A percentile compares a stretch with the other conserved stretches of the same genome.
These are phyloP conservation scores for Rhodotorula sphaerocarpa DNA, from an alignment of 768 basidiomycete genomes.

Conservation along the genomic window DNA sequence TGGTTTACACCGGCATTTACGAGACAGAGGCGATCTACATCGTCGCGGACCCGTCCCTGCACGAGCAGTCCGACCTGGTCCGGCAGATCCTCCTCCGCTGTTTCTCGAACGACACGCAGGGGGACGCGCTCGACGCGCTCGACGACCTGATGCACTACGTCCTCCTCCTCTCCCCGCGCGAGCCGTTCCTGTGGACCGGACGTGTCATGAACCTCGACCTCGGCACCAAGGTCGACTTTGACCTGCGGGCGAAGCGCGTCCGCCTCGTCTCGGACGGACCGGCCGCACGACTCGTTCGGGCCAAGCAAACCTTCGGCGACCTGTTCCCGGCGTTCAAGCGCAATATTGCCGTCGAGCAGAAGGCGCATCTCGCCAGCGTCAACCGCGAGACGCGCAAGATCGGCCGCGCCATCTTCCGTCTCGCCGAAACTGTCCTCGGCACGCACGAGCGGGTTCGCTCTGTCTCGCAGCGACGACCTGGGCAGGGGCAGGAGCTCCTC, in stretches of 20 bases:
- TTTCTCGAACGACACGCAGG: conserved; percentile 50
- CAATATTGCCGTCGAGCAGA: conserved; percentile 57
- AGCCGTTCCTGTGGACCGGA: conserved; percentile 85
- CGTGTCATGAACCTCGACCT: conserved; percentile 69
- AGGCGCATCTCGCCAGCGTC: conserved; percentile 82
- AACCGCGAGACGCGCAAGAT: conserved; percentile 86
- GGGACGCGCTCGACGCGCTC: conserved; percentile 21
- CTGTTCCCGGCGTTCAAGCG: conserved; percentile 48
- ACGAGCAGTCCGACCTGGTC: conserved; percentile 66
- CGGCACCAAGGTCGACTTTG: conserved; percentile 62
- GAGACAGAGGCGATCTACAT: conserved; percentile 90
- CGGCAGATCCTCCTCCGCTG: conserved; percentile 73
- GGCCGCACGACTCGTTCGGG: conserved; percentile 60
- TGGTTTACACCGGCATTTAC: conserved; percentile 79
- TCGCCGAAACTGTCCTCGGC: conserved; percentile 86
- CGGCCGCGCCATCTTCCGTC: conserved; percentile 72
- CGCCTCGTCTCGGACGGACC: conserved; percentile 86
- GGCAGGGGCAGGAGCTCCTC: conserved; percentile 73
- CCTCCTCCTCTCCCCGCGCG: conserved; percentile 73
- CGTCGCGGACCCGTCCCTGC: conserved; percentile 67
- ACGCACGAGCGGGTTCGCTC: conserved; percentile 79
- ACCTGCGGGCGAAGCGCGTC: conserved; percentile 77
- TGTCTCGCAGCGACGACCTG: conserved; percentile 48
- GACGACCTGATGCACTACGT: conserved; percentile 54
- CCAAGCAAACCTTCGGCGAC: conserved; percentile 53